Percentiles rank a stretch among this genome's conserved stretches.
Conservation (phyloP, 495 filamentous ascomycete species). For the Usnea hakonensis region DNA sequence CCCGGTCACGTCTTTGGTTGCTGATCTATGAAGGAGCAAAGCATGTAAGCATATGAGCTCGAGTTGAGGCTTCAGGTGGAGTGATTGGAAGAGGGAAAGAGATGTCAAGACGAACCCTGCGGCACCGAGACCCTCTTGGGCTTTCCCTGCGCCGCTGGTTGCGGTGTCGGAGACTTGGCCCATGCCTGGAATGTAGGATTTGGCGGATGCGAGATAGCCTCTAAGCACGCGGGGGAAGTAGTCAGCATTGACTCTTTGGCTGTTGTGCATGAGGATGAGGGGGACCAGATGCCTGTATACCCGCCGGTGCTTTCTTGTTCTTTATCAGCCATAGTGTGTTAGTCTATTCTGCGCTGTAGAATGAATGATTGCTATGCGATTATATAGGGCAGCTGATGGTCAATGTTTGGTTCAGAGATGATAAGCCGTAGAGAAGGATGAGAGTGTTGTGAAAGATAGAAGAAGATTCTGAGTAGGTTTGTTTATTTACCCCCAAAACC, state of each 20-base stretch:
- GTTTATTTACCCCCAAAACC: too few relatives aligned
- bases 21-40: background rate
- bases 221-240: background rate
- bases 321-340: constrained; percentile 9
- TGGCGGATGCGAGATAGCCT: constrained; percentile 15
- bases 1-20: constrained; percentile 12
- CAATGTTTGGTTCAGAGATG: too few relatives aligned
- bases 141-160: constrained; percentile 11
- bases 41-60: too few relatives aligned
- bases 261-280: background rate
- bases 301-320: constrained; percentile 7
- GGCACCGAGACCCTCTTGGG: constrained; percentile 12
- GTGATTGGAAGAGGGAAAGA: background rate
- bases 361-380: too few relatives aligned
- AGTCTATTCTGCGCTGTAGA: background rate
- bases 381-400: too few relatives aligned
- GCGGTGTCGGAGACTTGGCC: constrained; percentile 10
- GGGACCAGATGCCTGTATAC: background rate
- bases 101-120: constrained; percentile 15
- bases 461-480: too few relatives aligned
- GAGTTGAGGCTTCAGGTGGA: background rate
- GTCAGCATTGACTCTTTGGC: too few relatives aligned
- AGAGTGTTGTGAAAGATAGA: too few relatives aligned
- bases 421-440: too few relatives aligned
- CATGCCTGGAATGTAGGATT: constrained; percentile 15